Evolutionary conservation across 75 land plant species (phyloP).

Genomic region (Ceratopteris richardii): DNA sequence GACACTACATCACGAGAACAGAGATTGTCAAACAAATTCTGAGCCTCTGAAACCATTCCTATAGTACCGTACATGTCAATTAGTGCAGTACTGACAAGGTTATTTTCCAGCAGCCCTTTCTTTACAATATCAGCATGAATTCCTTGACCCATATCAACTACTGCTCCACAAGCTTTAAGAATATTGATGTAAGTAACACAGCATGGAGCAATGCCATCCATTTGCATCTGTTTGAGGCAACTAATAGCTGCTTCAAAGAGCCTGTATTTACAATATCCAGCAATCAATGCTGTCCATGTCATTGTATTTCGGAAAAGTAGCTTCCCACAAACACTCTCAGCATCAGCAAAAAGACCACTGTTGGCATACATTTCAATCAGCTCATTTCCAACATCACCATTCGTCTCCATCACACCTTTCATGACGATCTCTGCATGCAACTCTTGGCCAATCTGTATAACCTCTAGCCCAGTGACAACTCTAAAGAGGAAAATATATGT

Average conservation of each 20-base stretch:
- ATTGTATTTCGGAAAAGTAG: not conserved
- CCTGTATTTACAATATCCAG: slow-evolving; percentile 37
- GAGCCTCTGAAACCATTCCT: slow-evolving; percentile 17
- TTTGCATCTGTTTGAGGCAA: slow-evolving; percentile 35
- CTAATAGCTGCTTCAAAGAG: slow-evolving; percentile 28
- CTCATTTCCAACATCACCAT: too few species aligned
- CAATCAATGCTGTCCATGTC: slow-evolving; percentile 54
- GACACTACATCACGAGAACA: too few species aligned
- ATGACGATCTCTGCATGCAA: too few species aligned
- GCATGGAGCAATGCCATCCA: slow-evolving; percentile 19
- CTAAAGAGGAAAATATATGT: slow-evolving; percentile 20
- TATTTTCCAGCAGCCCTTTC: slow-evolving; percentile 8
- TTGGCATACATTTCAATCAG: too few species aligned
- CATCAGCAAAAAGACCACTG: not conserved
- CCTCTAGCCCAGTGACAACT: slow-evolving; percentile 12
- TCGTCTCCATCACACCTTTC: too few species aligned
- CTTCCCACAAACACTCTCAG: not conserved
- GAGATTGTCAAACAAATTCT: slow-evolving; percentile 18
- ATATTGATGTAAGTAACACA: slow-evolving; percentile 38
- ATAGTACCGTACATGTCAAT: slow-evolving; percentile 26
- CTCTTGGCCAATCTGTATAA: too few species aligned
- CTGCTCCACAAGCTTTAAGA: slow-evolving; percentile 39
- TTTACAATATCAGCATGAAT: slow-evolving; percentile 11
- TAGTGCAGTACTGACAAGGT: slow-evolving; percentile 23
- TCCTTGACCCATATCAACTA: slow-evolving; percentile 13